Evolutionary conservation across 2,329 filamentous ascomycete species (phyloP), one percentile per base, ranked within the genome.

Genomic region (Diaporthe citrichinensis): DNA sequence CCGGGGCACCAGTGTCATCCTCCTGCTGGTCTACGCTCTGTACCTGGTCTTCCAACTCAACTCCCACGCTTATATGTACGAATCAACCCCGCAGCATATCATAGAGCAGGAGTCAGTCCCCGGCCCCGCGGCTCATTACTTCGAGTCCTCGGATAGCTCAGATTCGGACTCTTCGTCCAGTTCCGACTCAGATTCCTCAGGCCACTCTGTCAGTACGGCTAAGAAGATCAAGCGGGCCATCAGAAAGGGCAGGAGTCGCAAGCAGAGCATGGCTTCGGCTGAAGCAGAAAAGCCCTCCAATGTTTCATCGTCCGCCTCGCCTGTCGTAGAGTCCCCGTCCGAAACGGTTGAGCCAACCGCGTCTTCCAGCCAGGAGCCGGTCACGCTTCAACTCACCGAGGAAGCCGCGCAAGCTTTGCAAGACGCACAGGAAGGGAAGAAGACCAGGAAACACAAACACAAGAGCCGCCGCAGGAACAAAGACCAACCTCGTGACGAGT

Each of bases 21-120:
- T 96, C 1, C 86, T 96, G 1, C 81, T 94, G 39, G 91, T 95
- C 23, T 96, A 96, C 81, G 88, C 87, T 28, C 88, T 92, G 71
- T 96, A 96, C 79, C 90, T 96, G 7, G 85, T 93, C 78, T 95
- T 96, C 83, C 94, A 96, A 83, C 89, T 96, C 68, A 93, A 92
- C 79, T 92, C 93, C 1, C 93, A 94, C 80, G 85, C 86, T 49
- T 87, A 88, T 51, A 92, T 94, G 84, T 94, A 94, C 84, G 91
- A 92, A 80, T 92, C 92, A 76, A 94, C 92, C 14, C 92, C 93
- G 1, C 91, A 94, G 79, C 90, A 92, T 74, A 88, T 92, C 55
- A 92, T 94, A 75, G 82, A 83, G 67, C 79, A 79, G 57, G 93
- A 94, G 80, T 92, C 91, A 0, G 90, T 92, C 77, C 92, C 93